These are phyloP conservation scores for Pholiota microspora DNA, from an alignment of 768 basidiomycete species.

Conservation along the genomic window DNA sequence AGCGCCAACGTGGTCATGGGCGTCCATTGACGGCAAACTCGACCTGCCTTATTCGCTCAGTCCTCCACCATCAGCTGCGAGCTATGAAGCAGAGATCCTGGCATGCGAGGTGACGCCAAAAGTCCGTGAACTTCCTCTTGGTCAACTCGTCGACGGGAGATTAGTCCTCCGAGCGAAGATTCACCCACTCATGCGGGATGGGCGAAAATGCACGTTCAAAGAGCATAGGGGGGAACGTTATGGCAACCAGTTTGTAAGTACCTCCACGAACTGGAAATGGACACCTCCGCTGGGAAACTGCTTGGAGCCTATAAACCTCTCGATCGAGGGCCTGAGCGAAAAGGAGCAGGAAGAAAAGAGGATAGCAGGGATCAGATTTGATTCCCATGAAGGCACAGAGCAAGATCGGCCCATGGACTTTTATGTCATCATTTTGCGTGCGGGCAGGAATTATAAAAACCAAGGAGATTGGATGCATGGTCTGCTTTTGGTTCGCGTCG, in stretches of 20 bases:
- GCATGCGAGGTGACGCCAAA: neutral
- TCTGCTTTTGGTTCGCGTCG: conserved; percentile 4
- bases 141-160: neutral
- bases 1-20: conserved; percentile 14
- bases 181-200: conserved; percentile 4
- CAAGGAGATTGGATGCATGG: conserved; percentile 12
- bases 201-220: conserved; percentile 3
- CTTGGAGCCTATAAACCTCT: neutral
- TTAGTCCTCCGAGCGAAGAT: conserved; percentile 2
- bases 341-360: neutral
- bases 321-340: neutral
- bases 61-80: neutral
- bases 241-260: neutral
- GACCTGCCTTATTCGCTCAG: neutral
- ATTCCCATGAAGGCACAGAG: conserved; percentile 7
- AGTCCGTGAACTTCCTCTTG: neutral
- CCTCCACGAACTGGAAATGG: neutral
- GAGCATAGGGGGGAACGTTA: neutral
- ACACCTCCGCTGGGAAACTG: conserved; percentile 2
- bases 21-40: conserved; percentile 5
- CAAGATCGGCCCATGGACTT: neutral
- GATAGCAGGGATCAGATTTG: neutral
- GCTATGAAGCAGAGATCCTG: conserved; percentile 7
- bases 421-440: conserved; percentile 7
- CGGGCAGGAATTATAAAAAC: conserved; percentile 5